Base-by-base conservation (phyloP, 2,329 filamentous ascomycete genomes). In the Penicillium olsonii region DNA sequence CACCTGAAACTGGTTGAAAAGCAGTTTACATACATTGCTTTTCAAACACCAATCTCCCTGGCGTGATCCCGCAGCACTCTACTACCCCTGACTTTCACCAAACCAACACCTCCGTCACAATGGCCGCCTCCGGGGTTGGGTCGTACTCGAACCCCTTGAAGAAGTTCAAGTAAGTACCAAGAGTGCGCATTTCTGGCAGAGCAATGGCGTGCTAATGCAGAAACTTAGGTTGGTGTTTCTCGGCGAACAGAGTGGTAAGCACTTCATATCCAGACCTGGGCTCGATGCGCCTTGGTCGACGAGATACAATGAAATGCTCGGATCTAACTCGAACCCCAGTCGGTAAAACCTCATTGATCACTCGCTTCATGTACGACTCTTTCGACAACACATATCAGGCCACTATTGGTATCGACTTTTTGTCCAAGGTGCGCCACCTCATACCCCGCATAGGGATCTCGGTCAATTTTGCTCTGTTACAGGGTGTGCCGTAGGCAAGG, bases 321-420 rank as follows among this genome's bases (percentile, higher is more conserved):
- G 9, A 35, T 53, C 59, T 66, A 52, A 66, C 46, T 31, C 46
- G 39, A 39, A 15, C 31, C 49, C 54, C 71, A 97, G 94, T 99
- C 65, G 94, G 94, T 70, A 99, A 99, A 79, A 99, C 94, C 26
- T 99, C 94, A 55, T 78, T 99, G 65, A 99, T 99, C 72, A 99
- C 94, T 60, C 87, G 94, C 59, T 99, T 99, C 81, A 99, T 99
- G 94, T 99, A 99, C 81, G 94, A 99, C 76, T 97, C 94, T 40
- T 99, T 99, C 80, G 94, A 99, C 80, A 96, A 95, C 77, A 97
- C 92, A 81, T 99, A 99, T 78, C 94, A 99, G 76, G 94, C 94
- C 50, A 99, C 94, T 33, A 97, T 99, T 69, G 94, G 94, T 68
- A 99, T 99, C 78, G 94, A 99, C 76, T 99, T 99, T 71, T 84